Evolutionary conservation across 1,139 yeast genomes (phyloP).

Genomic region (Trichomonascaceae sp.): DNA sequence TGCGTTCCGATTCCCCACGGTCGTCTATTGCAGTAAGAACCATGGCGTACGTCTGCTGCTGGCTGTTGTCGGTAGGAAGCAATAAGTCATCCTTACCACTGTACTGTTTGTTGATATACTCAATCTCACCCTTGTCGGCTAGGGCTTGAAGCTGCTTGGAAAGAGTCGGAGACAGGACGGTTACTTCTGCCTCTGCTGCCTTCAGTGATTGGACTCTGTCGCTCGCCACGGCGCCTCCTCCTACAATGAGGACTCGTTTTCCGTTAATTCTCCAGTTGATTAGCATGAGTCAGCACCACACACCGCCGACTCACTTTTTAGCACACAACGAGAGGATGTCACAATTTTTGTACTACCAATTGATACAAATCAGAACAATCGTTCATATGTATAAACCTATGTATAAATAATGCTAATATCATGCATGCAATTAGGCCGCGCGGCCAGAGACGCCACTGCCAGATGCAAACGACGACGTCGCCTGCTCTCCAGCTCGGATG

Average conservation of each 20-base stretch:
- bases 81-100: slow-evolving; percentile 4
- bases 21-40: slow-evolving; percentile 72
- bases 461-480: slow-evolving; percentile 27
- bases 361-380: not conserved
- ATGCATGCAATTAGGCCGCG: slow-evolving; percentile 17
- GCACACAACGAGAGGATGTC: not conserved
- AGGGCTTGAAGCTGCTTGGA: slow-evolving; percentile 3
- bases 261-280: slow-evolving; percentile 46
- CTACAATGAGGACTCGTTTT: slow-evolving; percentile 59
- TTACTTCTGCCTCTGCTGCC: slow-evolving; percentile 56
- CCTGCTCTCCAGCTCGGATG: slow-evolving; percentile 49
- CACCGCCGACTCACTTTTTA: not conserved
- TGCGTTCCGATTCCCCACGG: slow-evolving; percentile 42
- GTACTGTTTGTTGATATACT: slow-evolving; percentile 1
- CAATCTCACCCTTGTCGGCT: slow-evolving; percentile 4
- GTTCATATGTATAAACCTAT: slow-evolving; percentile 1
- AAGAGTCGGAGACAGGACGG: slow-evolving; percentile 39
- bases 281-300: not conserved
- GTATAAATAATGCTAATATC: slow-evolving; percentile 24
- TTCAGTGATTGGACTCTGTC: slow-evolving; percentile 55
- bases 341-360: too few relatives aligned
- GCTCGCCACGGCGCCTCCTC: slow-evolving; percentile 74
- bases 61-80: slow-evolving; percentile 10
- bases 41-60: slow-evolving; percentile 34
- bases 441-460: slow-evolving; percentile 22